These are phyloP conservation scores for Leucoagaricus sp. DNA, from an alignment of 1,284 basidiomycete genomes.

Conservation along the genomic window DNA sequence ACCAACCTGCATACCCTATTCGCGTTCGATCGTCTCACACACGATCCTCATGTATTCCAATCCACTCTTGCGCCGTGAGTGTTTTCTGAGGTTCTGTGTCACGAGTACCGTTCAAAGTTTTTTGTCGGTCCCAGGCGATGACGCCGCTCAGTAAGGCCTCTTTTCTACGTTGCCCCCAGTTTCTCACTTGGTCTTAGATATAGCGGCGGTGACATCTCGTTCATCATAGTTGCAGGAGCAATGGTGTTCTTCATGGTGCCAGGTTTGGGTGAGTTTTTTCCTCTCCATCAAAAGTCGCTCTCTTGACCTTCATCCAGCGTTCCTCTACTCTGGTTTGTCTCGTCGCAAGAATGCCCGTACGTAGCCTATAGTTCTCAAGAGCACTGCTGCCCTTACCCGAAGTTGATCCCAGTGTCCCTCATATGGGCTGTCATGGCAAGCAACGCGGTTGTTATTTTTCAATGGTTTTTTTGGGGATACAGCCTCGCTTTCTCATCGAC, in stretches of 20 bases:
- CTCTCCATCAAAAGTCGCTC: conserved; percentile 5
- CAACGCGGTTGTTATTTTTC: conserved; percentile 84
- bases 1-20: neutral
- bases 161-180: neutral
- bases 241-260: conserved; percentile 85
- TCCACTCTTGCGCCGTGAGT: conserved; percentile 5
- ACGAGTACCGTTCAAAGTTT: neutral
- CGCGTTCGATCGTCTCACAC: neutral
- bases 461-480: conserved; percentile 90
- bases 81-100: neutral
- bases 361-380: conserved; percentile 16
- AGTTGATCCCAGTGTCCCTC: conserved; percentile 46
- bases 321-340: conserved; percentile 88
- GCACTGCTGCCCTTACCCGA: neutral
- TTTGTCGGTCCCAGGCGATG: conserved; percentile 4
- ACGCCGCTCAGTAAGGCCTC: conserved; percentile 12
- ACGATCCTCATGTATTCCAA: conserved; percentile 6
- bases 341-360: conserved; percentile 68
- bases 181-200: conserved; percentile 36
- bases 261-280: conserved; percentile 54
- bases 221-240: conserved; percentile 77
- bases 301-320: conserved; percentile 44
- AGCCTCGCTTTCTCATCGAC: conserved; percentile 79
- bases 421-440: conserved; percentile 72
- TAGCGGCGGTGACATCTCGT: conserved; percentile 74